Conservation (phyloP, 768 basidiomycete species). For the Lentinus tigrinus region DNA sequence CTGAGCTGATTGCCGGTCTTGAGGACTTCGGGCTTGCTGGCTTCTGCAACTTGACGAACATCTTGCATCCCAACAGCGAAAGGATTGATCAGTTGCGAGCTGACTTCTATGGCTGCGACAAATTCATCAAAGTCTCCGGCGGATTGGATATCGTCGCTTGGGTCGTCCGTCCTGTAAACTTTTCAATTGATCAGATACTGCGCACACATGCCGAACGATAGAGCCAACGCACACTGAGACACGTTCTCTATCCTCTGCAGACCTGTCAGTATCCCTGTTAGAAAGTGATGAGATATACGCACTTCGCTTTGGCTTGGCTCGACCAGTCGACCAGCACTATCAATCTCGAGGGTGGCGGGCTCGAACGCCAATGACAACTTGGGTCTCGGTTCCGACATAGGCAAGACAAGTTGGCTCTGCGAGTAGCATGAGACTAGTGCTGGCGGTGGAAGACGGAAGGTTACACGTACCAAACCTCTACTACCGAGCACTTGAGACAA, state of each 20-base stretch:
- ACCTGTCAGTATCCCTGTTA: not conserved
- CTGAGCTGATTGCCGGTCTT: no score
- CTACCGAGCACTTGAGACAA: conserved; percentile 43
- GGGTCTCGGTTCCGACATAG: not conserved
- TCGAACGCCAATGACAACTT: conserved; percentile 22
- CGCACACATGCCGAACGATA: not conserved
- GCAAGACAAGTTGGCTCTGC: conserved; percentile 5
- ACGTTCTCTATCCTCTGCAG: conserved; percentile 23
- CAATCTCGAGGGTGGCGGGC: conserved; percentile 22
- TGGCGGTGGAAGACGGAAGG: not conserved
- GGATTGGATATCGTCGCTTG: conserved; percentile 20
- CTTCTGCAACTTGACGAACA: no score
- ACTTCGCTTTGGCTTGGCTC: conserved; percentile 22
- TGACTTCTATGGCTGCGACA: not conserved
- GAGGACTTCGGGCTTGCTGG: not conserved
- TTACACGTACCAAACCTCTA: conserved; percentile 45
- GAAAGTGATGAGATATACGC: not conserved
- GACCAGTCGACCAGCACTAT: conserved; percentile 17
- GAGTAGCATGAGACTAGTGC: not conserved
- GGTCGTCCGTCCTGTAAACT: conserved; percentile 28
- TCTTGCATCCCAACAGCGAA: not conserved
- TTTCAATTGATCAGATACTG: not conserved
- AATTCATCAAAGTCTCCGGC: not conserved
- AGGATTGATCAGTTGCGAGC: not conserved
- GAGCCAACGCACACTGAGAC: conserved; percentile 20